Base-by-base conservation (phyloP, 495 filamentous ascomycete species). In the Penicillium egyptiacum region DNA sequence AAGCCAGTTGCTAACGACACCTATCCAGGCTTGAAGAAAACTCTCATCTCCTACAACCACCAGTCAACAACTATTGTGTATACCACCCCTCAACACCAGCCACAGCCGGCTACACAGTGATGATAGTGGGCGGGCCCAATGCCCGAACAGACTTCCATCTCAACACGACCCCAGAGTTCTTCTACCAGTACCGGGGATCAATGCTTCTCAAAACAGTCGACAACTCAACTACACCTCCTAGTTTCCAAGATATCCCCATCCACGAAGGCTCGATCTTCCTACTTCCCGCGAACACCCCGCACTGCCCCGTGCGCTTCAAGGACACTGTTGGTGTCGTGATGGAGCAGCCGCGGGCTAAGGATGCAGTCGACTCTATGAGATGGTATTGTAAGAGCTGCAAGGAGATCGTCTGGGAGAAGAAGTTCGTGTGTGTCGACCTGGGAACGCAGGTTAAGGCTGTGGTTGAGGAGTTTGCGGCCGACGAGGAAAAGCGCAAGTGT, bases 141-240 rank as follows among this genome's bases (percentile, higher is more conserved):
- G 90, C 90, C 16, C 86, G 94, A 59, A 96, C 92, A 49, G 95
- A 98, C 80, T 98, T 96, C 78, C 94, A 98, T 80, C 96, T 98
- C 79, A 98, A 98, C 78, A 77, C 86, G 50, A 98, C 94, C 0
- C 86, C 94, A 7, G 94, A 98, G 67, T 98, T 91, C 84, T 98
- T 98, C 82, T 98, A 95, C 80, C 93, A 97, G 70, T 89, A 96
- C 79, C 83, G 85, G 55, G 94, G 94, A 47, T 83, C 83, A 25
- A 96, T 98, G 94, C 78, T 97, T 19, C 86, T 98, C 48, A 96
- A 95, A 66, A 90, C 94, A 3, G 91, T 98, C 31, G 84, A 88
- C 53, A 70, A 70, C 4, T 68, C 86, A 52, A 81, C 76, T 10
- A 78, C 77, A 25, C 73, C 76, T 14, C 70, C 74, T 11, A 63